Evolutionary conservation across 225 moss, liverwort and hornwort species (phyloP).

Genomic region (Rhytidiadelphus loreus): DNA sequence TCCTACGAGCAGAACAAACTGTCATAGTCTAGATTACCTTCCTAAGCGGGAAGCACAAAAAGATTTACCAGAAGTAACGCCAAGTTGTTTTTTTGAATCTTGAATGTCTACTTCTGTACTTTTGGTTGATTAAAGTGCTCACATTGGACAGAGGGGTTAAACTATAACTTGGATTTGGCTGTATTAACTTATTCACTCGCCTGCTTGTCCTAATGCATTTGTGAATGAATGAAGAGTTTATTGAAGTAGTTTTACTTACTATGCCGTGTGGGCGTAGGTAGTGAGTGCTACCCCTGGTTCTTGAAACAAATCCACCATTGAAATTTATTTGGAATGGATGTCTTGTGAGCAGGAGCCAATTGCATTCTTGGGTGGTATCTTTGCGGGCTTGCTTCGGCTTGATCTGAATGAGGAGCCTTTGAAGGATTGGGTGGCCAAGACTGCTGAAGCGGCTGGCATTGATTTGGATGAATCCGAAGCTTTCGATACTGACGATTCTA

Average conservation of each 20-base stretch:
- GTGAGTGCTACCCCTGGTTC: neutral
- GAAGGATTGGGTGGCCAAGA: conserved; percentile 86
- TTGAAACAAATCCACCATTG: neutral
- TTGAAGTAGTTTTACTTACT: neutral
- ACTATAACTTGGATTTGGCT: neutral
- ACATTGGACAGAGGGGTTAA: neutral
- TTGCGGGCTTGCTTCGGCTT: conserved; percentile 83
- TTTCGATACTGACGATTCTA: conserved; percentile 31
- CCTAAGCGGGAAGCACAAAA: neutral
- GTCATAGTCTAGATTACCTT: neutral
- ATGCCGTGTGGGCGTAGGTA: neutral
- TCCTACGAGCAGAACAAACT: neutral
- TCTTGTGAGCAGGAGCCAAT: conserved; percentile 66
- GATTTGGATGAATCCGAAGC: conserved; percentile 36
- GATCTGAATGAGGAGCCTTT: conserved; percentile 93
- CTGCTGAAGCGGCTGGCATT: conserved; percentile 83
- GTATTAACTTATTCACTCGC: too few species aligned
- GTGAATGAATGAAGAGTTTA: neutral
- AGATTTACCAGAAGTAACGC: neutral
- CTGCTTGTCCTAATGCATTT: neutral
- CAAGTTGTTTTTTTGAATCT: neutral
- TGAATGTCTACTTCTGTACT: neutral
- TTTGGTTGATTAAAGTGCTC: neutral
- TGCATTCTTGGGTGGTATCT: conserved; percentile 84
- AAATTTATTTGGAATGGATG: neutral